Evolutionary conservation across 306 rosid genomes (phyloP), one percentile per base, ranked within the genome.

Genomic region (Gillenia trifoliata): DNA sequence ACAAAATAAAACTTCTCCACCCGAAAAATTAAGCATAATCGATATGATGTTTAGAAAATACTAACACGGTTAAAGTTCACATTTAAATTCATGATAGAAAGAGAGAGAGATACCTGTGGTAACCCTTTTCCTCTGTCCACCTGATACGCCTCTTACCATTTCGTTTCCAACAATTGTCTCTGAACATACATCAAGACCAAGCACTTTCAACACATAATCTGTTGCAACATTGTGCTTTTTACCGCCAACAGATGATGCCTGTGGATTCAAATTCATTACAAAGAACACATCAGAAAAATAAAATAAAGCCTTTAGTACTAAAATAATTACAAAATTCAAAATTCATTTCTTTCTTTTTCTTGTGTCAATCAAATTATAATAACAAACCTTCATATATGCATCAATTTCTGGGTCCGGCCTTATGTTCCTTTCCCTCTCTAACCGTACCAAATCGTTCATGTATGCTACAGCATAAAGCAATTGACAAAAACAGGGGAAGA

Each of bases 91-190:
- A 25, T 55, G 15, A 45, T 13, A 29, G 55, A 64, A 36, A 56
- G 45, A 28, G 77, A 67, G 70, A 71, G 49, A 82, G n/a, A 68
- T 64, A 90, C 98, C 98, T 89, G 98, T 86, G 20, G 98, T 93
- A 17, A 93, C 98, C 81, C 98, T 85, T 77, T 91, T 93, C 77
- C 86, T 90, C 81, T 93, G 98, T 70, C 98, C 98, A 41, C 98
- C 98, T 3, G 98, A 93, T 59, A 93, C 81, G 49, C 98, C 98
- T 80, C 98, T 81, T 5, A 82, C 74, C 97, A 93, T 93, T 17
- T 93, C 97, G 57, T 43, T 93, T 16, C 98, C 98, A 74, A 93
- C 97, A 43, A 83, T 22, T 43, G 98, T 93, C 31, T 93, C 97
- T 23, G 98, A 83, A 75, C 98, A 93, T 59, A 87, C 8, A 83